phyloP scores from a whole-genome alignment of 805 yeast genomes.

The Maudiozyma bulderi region DNA sequence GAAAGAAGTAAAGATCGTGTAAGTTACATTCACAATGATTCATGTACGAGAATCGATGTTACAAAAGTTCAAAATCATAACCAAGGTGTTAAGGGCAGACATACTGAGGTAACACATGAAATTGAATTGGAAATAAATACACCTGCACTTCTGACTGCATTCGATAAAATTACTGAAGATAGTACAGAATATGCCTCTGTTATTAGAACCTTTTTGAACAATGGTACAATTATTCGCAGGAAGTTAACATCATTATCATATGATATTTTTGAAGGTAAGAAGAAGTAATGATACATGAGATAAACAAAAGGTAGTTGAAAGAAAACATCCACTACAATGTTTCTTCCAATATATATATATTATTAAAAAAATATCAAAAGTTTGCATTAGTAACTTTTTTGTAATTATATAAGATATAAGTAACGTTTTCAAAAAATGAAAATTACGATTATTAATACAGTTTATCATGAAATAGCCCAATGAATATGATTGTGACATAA shows the following conservation, averaged over 20 bases:
- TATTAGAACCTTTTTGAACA: slow-evolving; percentile 48
- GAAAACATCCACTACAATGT: background rate
- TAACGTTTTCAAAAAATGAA: background rate
- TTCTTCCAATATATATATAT: background rate
- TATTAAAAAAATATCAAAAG: background rate
- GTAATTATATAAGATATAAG: background rate
- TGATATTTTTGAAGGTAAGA: slow-evolving; percentile 31
- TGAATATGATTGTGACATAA: no score
- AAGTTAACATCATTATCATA: slow-evolving; percentile 26
- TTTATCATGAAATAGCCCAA: no score
- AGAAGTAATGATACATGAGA: slow-evolving; percentile 11
- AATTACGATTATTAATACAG: no score
- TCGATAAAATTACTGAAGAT: slow-evolving; percentile 34
- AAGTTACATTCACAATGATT: slow-evolving; percentile 63
- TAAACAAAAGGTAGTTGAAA: background rate
- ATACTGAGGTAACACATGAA: slow-evolving; percentile 31
- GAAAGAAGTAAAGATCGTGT: slow-evolving; percentile 65
- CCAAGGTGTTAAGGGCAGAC: slow-evolving; percentile 15
- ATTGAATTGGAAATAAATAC: slow-evolving; percentile 45
- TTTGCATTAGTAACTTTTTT: background rate
- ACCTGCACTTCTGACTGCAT: slow-evolving; percentile 32
- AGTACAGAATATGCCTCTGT: slow-evolving; percentile 50
- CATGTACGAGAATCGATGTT: slow-evolving; percentile 63
- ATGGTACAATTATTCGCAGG: slow-evolving; percentile 40
- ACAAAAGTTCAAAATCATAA: slow-evolving; percentile 42